phyloP scores from a whole-genome alignment of 176 grass and related monocot species.

The sorghum (Sorghum bicolor) region DNA sequence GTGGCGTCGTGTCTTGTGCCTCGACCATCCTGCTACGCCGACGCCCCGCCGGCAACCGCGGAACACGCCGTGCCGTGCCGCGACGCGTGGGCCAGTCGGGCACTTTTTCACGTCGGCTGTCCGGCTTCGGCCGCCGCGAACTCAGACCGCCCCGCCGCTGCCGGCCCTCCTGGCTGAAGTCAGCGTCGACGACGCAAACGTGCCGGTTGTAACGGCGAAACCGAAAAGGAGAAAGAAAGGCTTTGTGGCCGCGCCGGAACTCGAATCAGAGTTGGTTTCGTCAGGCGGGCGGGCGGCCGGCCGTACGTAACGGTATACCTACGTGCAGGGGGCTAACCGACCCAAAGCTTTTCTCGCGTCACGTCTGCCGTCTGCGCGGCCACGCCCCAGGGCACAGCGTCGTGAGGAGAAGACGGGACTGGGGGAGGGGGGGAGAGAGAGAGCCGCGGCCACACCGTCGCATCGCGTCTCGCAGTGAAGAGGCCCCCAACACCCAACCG shows the following conservation, averaged over 20 bases:
- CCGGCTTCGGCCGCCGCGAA: not conserved
- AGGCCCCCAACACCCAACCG: conserved; percentile 14
- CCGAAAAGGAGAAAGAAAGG: not conserved
- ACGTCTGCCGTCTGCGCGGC: not conserved
- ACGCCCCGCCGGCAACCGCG: not conserved
- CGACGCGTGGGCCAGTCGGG: not conserved
- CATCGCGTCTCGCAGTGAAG: conserved; percentile 22
- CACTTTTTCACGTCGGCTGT: not conserved
- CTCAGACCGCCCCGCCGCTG: not conserved
- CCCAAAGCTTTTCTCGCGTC: not conserved
- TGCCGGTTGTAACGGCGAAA: not conserved
- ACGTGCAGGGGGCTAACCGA: not conserved
- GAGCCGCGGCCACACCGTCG: not conserved
- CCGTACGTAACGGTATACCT: not conserved
- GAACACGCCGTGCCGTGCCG: too few relatives aligned
- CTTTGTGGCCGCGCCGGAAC: not conserved
- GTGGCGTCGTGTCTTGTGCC: not conserved
- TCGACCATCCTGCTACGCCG: not conserved
- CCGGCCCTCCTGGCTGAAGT: not conserved
- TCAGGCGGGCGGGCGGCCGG: not conserved
- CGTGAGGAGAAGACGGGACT: too few relatives aligned
- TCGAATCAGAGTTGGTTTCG: not conserved
- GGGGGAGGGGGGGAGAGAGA: too few relatives aligned
- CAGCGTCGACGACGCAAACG: not conserved
- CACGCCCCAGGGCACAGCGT: not conserved